Evolutionary conservation across 495 filamentous ascomycete genomes (phyloP), one percentile per base, ranked within the genome.

Genomic region (Podospora sp.): DNA sequence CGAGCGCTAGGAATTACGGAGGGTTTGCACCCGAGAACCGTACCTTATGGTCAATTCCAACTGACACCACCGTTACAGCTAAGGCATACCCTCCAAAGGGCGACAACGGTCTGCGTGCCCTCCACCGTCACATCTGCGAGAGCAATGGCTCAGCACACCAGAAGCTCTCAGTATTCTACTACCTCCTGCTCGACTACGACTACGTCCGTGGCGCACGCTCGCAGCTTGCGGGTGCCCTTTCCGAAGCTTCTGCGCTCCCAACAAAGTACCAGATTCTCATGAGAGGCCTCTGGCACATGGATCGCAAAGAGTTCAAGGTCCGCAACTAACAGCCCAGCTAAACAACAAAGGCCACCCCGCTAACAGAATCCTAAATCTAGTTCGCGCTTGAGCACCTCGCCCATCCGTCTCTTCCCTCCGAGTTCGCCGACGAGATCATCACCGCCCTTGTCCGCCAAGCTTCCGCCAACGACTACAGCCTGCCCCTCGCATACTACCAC

Each of bases 341-440:
- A 33, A 8, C 25, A 0, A 14, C 46, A 52, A 55, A 35, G 60
- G 53, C 29, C 24, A 35, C 33, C 60, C 3, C 70, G 58, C 59
- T 75, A 71, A 79, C 67, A 2, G 12, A 3, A 52, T 0, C 26
- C 40, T 11, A 14, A 46, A 33, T 33, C 56, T 63, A 91, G 86
- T 82, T 84, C 63, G 91, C 91, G 6, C 78, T 93, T 22, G 85
- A 91, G 66, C 86, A 88, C 68, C 84, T 95, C 20, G 87, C 90
- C 9, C 87, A 93, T 67, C 91, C 92, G 2, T 89, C 89, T 5
- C 82, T 94, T 16, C 87, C 91, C 33, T 87, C 91, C 26, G 91
- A 91, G 27, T 94, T 94, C 70, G 85, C 90, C 33, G 91, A 94
- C 75, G 91, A 94, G 62, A 92, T 94, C 57, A 84, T 93, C 65